Conservation (phyloP, 768 basidiomycete species). For the Podaxis sp. region DNA sequence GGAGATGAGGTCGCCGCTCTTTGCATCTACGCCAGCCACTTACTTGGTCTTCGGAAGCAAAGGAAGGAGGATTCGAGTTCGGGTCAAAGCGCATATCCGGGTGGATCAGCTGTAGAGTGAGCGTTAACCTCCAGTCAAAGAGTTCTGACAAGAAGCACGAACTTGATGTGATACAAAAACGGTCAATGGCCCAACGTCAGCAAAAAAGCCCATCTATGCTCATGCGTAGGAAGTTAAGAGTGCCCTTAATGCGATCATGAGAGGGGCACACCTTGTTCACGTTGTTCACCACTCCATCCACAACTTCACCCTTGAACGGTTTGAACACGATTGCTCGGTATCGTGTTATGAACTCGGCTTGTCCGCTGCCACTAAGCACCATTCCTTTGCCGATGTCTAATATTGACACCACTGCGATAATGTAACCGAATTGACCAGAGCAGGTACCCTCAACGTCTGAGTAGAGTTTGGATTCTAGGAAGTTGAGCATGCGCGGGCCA, state of each 20-base stretch:
- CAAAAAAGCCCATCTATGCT: constrained; percentile 94
- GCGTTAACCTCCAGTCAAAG: background rate
- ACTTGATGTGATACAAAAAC: constrained; percentile 98
- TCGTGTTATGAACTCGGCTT: constrained; percentile 92
- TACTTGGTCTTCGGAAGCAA: constrained; percentile 87
- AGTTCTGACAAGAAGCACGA: constrained; percentile 18
- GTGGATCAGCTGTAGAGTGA: constrained; percentile 71
- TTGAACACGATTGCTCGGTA: constrained; percentile 99
- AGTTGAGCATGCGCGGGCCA: constrained; percentile 91
- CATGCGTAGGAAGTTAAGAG: background rate
- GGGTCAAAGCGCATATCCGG: constrained; percentile 94
- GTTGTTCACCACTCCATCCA: constrained; percentile 93
- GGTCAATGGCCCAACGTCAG: constrained; percentile 89
- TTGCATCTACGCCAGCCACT: background rate
- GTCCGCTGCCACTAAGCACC: constrained; percentile 86
- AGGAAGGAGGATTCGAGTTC: constrained; percentile 95
- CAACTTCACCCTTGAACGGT: constrained; percentile 99
- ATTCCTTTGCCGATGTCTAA: constrained; percentile 90
- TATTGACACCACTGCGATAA: constrained; percentile 88
- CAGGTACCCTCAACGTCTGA: constrained; percentile 97
- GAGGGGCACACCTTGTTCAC: constrained; percentile 81
- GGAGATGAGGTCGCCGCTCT: constrained; percentile 2
- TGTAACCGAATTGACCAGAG: constrained; percentile 91
- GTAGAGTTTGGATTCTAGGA: constrained; percentile 89
- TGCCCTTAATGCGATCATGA: background rate